Evolutionary conservation across 371 early-diverging fungal genomes (phyloP), one percentile per base, ranked within the genome.

Genomic region (Rhizopus microsporus): DNA sequence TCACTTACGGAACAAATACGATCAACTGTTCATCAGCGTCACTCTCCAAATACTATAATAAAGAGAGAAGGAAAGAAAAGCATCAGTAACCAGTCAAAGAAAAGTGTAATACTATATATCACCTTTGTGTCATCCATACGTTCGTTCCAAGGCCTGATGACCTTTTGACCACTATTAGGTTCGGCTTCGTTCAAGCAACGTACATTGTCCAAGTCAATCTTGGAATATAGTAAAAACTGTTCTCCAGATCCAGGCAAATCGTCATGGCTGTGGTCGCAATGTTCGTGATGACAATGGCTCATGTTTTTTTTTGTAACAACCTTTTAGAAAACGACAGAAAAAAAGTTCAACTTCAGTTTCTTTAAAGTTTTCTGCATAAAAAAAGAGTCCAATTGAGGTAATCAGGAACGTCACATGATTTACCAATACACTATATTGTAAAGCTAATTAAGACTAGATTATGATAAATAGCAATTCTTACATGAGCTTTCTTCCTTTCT

Each of bases 11-110:
- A 39, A 97, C 88, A 70, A 78, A 81, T 3, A 97, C 60, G 49
- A 97, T 88, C 32, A 97, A 75, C 67, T 95, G 93, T 47, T 91
- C 92, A 72, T 97, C 98, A 2, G 88, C 84, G 71, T 96, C 96
- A 54, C 92, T 91, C 64, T 90, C 88, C 9, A 94, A 69, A 67
- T 71, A 83, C 88, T 89, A 65, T 5, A 23, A 42, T n/a, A 56
- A 54, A 17, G 23, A 46, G 13, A 23, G 23, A 33, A 51, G n/a
- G 46, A 23, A 13, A 48, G 23, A 40, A 39, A 12, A 43, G 13
- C 31, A 13, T 44, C 8, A 35, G 12, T 1, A 23, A 23, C 23
- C 23, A 23, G 23, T 23, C 23, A 23, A 8, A 51, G 12, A 6
- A 40, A 17, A 17, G 4, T 9, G 32, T 15, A 42, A 50, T 31